Evolutionary conservation across 495 filamentous ascomycete genomes (phyloP), one percentile per base, ranked within the genome.

Genomic region (Aspergillus cavernicola): DNA sequence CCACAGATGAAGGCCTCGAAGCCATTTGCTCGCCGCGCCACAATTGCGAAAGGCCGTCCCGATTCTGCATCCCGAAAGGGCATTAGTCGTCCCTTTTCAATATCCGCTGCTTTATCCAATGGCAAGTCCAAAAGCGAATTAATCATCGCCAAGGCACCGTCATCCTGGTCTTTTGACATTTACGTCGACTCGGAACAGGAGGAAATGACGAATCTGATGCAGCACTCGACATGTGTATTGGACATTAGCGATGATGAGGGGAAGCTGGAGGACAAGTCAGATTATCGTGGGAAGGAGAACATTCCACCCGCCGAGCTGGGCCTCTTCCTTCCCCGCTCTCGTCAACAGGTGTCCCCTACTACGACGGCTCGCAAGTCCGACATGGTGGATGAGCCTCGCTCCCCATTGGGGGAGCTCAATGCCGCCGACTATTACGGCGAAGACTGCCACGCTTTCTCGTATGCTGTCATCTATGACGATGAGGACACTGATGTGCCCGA

Each of bases 121-220:
- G 47, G 62, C 43, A 75, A 71, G 52, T 24, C 68, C 16, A 75
- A 71, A 65, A 71, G 41, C 47, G 40, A 74, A 20, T 28, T 62
- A 16, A 45, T 58, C 24, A 50, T 78, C 22, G 51, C 78, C 11
- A 76, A 79, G 44, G 66, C 73, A 38, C 82, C 79, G 20, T 81
- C 82, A 19, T 80, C 80, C 13, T 97, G 92, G 92, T 85, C 86
- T 72, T 97, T 97, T 66, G 85, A 90, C 36, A 97, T 98, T 67
- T 85, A 98, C 62, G 92, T 96, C 64, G 93, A 98, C 68, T 88
- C 88, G 0, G 80, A 82, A 26, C 87, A 95, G 58, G 89, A 98
- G 58, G 84, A 92, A 60, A 86, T 90, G 68, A 86, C 89, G 47
- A 97, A 95, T 63, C 71, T 95, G 3, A 88, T 97, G 76, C 86